phyloP scores from a whole-genome alignment of 2,329 filamentous ascomycete species.

The Neobulgaria alba region DNA sequence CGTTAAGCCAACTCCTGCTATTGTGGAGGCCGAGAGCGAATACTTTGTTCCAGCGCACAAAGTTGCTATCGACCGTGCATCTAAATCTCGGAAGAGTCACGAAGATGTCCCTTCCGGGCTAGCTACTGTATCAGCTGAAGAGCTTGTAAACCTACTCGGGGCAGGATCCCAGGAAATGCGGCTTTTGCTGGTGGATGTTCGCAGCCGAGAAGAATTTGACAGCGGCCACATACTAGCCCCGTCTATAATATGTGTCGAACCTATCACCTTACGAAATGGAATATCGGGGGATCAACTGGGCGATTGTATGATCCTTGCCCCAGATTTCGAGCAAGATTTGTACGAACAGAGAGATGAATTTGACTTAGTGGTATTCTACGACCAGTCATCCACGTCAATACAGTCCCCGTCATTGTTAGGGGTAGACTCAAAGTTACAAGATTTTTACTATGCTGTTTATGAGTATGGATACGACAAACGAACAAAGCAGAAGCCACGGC shows the following conservation, averaged over 20 bases:
- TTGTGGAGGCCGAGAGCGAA: constrained; percentile 15
- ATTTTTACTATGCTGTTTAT: constrained; percentile 69
- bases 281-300: constrained; percentile 53
- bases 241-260: constrained; percentile 84
- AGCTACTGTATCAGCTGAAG: constrained; percentile 40
- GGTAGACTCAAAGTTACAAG: constrained; percentile 50
- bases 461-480: constrained; percentile 77
- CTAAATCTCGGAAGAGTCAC: constrained; percentile 3
- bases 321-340: constrained; percentile 63
- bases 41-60: constrained; percentile 15
- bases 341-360: constrained; percentile 68
- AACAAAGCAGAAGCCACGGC: constrained; percentile 62
- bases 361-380: constrained; percentile 86
- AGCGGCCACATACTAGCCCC: constrained; percentile 80
- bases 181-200: constrained; percentile 79
- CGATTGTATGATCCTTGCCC: constrained; percentile 63
- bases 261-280: constrained; percentile 62
- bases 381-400: constrained; percentile 48
- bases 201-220: constrained; percentile 72
- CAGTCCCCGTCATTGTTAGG: constrained; percentile 32
- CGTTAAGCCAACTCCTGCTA: constrained; percentile 16
- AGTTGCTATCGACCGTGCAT: constrained; percentile 8
- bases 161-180: constrained; percentile 43
- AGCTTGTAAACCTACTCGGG: constrained; percentile 62
- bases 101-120: constrained; percentile 8